A percentile compares a stretch with the other conserved stretches of the same genome.
These are phyloP conservation scores for Firmiana major DNA, from an alignment of 345 rosid genomes.

Conservation along the genomic window DNA sequence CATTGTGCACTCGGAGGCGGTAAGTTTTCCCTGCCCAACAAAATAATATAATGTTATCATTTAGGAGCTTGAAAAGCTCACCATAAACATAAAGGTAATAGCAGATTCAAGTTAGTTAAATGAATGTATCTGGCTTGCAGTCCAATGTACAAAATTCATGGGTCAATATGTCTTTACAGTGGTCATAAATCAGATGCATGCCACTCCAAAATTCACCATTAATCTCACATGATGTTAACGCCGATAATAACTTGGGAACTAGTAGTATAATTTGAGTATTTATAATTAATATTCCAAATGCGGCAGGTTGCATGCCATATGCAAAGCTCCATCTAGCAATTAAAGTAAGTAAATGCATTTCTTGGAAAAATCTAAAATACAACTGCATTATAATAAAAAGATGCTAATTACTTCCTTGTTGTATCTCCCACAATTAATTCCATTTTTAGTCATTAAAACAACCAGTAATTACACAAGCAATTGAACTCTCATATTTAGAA, in stretches of 20 bases:
- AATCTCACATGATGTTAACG: neutral
- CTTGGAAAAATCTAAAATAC: neutral
- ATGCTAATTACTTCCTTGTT: neutral
- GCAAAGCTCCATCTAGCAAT: neutral
- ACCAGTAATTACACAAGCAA: neutral
- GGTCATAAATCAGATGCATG: neutral
- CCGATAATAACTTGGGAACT: neutral
- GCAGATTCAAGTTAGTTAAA: neutral
- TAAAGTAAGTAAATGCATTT: neutral
- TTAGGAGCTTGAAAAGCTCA: neutral
- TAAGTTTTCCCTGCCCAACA: slow-evolving; percentile 73
- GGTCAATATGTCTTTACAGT: neutral
- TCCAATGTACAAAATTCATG: neutral
- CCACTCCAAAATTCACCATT: neutral
- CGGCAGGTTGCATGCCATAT: neutral
- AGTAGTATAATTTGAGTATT: neutral
- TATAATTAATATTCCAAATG: neutral
- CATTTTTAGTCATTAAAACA: neutral
- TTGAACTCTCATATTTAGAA: neutral
- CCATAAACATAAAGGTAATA: neutral
- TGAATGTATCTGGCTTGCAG: neutral
- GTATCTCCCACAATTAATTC: neutral
- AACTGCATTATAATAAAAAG: neutral
- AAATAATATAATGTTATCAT: neutral
- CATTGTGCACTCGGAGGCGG: slow-evolving; percentile 86